phyloP scores from a whole-genome alignment of 805 yeast genomes.

The Monosporozyma siamensis region DNA sequence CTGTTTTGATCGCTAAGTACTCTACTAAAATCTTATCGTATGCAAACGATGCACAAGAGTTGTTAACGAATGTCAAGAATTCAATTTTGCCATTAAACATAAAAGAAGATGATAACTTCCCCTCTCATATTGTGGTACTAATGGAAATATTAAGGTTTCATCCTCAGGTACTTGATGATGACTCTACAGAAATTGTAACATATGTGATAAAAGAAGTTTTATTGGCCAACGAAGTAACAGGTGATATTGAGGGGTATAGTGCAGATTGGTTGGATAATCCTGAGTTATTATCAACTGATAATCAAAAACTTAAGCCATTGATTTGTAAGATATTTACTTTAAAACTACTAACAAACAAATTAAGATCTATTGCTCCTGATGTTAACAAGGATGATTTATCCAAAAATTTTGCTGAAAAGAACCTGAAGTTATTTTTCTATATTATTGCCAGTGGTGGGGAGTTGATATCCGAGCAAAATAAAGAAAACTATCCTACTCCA shows the following conservation, averaged over 20 bases:
- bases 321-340: conserved; percentile 45
- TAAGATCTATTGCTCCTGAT: conserved; percentile 32
- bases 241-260: conserved; percentile 19
- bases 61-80: conserved; percentile 33
- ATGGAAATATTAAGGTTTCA: conserved; percentile 47
- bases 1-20: conserved; percentile 54
- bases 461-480: conserved; percentile 38
- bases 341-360: conserved; percentile 49
- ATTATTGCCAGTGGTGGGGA: conserved; percentile 74
- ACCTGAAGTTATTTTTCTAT: conserved; percentile 56
- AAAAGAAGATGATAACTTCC: conserved; percentile 30
- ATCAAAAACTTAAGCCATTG: conserved; percentile 30
- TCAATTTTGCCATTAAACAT: conserved; percentile 43
- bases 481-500: conserved; percentile 52
- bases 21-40: conserved; percentile 49
- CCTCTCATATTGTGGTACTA: conserved; percentile 50
- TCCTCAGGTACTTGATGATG: conserved; percentile 41
- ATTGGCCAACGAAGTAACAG: conserved; percentile 38
- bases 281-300: conserved; percentile 32
- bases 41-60: conserved; percentile 35
- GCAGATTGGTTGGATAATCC: conserved; percentile 40
- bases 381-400: conserved; percentile 32
- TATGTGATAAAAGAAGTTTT: conserved; percentile 54
- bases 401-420: conserved; percentile 46
- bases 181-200: conserved; percentile 50